Base-by-base conservation (phyloP, 2,329 filamentous ascomycete species). In the Fonsecaea pedrosoi region DNA sequence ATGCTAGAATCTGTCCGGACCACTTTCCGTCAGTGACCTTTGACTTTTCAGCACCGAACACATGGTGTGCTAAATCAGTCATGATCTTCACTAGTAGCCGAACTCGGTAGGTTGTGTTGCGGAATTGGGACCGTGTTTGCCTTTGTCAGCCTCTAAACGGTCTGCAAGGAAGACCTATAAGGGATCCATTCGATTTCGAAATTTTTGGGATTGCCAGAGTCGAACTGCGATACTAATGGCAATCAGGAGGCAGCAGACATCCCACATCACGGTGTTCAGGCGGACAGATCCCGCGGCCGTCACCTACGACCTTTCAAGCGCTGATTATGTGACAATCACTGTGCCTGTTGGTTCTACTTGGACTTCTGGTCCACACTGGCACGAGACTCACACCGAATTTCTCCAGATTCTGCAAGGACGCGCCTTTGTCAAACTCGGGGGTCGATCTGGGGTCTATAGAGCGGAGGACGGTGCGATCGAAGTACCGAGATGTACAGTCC, bases 301-400 rank as follows among this genome's bases (percentile, higher is more conserved):
- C 13, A 67, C 25, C n/a, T 69, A 70, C 25, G 61, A 83, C 70
- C 78, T 84, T 21, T 78, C 80, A 0, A 63, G 67, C 4, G 69
- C 72, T 1, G 74, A 74, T 40, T 74, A 78, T 37, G 79, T 82
- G 10, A 81, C 77, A 5, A 82, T 84, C 60, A 79, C 78, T 0
- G 76, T 85, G 0, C 82, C 82, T 0, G 60, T 68, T 0, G 67
- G 73, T 8, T 85, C 83, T 0, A 75, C 74, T 3, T 85, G 83
- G 83, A 79, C 80, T 8, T 82, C 80, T 48, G 82, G 81, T 1
- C 75, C 82, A 9, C 83, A 85, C 71, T 85, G 82, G 79, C 83
- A 85, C 68, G 78, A 80, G 62, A 71, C 70, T 1, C 82, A 84
- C 69, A 79, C 77, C 2, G 83, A 85, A 69, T 82, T 80, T 69